Conservation (phyloP, 2,329 filamentous ascomycete genomes). For the Colletotrichum sidae region DNA sequence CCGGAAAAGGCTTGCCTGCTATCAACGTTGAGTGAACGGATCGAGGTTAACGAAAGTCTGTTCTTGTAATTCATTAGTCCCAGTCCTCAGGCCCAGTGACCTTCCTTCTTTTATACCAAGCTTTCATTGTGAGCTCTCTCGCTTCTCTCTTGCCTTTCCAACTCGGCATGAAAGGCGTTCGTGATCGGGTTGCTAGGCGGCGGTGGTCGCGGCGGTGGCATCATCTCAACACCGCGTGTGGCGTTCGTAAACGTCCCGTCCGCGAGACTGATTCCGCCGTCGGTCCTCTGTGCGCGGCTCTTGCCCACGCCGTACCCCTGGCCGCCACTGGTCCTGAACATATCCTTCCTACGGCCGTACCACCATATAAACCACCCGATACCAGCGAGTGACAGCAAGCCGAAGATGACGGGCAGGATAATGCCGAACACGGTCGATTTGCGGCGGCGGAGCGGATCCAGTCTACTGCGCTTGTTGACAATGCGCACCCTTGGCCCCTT, state of each 20-base stretch:
- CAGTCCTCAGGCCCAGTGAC: background rate
- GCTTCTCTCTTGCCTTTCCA: slow-evolving; percentile 34
- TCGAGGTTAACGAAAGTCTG: background rate
- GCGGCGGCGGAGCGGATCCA: background rate
- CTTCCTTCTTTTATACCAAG: slow-evolving; percentile 6
- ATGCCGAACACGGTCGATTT: slow-evolving; percentile 29
- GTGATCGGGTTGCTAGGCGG: background rate
- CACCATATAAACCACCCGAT: slow-evolving; percentile 35
- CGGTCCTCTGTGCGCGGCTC: slow-evolving; percentile 33
- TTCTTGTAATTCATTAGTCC: slow-evolving; percentile 2
- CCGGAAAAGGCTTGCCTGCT: background rate
- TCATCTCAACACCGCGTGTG: slow-evolving; percentile 34
- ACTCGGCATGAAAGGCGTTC: slow-evolving; percentile 36
- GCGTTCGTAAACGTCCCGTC: slow-evolving; percentile 29
- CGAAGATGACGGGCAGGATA: slow-evolving; percentile 33
- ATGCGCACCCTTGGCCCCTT: slow-evolving; percentile 34
- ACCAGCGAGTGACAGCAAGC: slow-evolving; percentile 20
- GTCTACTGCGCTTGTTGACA: background rate
- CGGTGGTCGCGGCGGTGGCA: slow-evolving; percentile 31
- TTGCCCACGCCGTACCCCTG: slow-evolving; percentile 35
- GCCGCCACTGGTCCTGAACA: slow-evolving; percentile 22
- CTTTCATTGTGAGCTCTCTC: slow-evolving; percentile 5
- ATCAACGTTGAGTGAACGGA: no score
- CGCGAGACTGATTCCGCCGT: slow-evolving; percentile 14
- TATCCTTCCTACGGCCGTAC: slow-evolving; percentile 30